Conservation (phyloP, 1,284 basidiomycete genomes). For the Pisolithus thermaeus region DNA sequence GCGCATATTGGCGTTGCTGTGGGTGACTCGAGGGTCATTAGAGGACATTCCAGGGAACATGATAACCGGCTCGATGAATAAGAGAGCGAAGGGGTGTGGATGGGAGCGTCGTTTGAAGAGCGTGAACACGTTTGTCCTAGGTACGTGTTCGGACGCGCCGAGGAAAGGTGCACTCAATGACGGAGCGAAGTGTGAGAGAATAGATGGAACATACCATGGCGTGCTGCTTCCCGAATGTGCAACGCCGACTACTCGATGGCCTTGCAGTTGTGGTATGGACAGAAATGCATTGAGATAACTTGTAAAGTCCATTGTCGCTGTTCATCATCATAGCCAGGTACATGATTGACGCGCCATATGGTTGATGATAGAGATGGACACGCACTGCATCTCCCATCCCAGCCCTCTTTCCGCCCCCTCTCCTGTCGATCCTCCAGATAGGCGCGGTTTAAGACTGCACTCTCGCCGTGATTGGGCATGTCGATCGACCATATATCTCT, state of each 20-base stretch:
- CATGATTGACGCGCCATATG: no score
- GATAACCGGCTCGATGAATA: constrained; percentile 27
- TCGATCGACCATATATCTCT: constrained; percentile 51
- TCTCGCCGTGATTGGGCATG: constrained; percentile 48
- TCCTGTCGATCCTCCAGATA: constrained; percentile 30
- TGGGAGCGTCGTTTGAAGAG: constrained; percentile 6
- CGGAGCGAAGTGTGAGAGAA: neutral
- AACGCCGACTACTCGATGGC: constrained; percentile 20
- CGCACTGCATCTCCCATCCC: constrained; percentile 19
- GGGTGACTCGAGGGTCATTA: constrained; percentile 20
- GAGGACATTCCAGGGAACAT: constrained; percentile 28
- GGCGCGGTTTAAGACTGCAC: constrained; percentile 39
- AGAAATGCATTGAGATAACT: constrained; percentile 22
- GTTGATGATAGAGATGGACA: neutral
- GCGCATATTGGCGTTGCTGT: constrained; percentile 25
- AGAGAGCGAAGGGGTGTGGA: constrained; percentile 13
- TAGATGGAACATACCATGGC: constrained; percentile 13
- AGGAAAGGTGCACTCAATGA: neutral
- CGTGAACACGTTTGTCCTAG: constrained; percentile 20
- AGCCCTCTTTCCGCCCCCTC: neutral
- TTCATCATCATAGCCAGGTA: neutral
- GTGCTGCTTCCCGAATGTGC: constrained; percentile 27
- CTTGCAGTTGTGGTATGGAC: constrained; percentile 16
- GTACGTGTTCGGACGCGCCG: neutral
- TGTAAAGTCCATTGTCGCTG: constrained; percentile 19